Evolutionary conservation across 208 protist genomes (phyloP).

Genomic region (Leishmania braziliensis): DNA sequence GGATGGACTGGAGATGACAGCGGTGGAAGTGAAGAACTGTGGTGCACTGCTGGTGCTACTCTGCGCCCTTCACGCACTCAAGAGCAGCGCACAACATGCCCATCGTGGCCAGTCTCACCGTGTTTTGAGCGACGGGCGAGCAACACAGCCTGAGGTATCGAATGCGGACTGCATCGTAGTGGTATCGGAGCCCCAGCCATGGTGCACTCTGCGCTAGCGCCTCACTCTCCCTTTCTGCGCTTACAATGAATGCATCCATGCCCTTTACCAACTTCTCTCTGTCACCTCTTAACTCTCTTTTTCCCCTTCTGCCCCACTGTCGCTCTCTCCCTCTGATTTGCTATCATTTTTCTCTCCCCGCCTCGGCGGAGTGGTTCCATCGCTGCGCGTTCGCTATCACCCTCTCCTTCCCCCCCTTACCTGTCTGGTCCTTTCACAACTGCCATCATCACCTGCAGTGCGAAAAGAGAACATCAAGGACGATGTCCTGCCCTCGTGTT

Average conservation of each 20-base stretch:
- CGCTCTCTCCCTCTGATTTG: background rate
- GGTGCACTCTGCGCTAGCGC: background rate
- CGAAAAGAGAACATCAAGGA: background rate
- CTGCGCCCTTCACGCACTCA: background rate
- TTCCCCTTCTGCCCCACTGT: background rate
- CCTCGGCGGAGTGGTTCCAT: background rate
- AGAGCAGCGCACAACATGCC: background rate
- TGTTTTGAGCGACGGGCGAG: background rate
- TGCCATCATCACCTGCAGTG: background rate
- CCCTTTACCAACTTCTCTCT: background rate
- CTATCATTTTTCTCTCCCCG: background rate
- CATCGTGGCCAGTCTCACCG: background rate
- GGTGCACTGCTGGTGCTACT: background rate
- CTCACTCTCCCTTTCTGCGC: background rate
- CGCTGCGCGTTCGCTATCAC: background rate
- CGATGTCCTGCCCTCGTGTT: conserved; percentile 75
- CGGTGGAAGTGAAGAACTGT: background rate
- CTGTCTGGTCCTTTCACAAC: background rate
- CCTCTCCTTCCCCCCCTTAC: background rate
- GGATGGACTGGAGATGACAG: background rate
- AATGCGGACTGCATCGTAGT: background rate
- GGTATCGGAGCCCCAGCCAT: background rate
- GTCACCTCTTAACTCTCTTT: background rate
- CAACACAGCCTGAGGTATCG: background rate
- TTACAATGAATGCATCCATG: background rate